Base-by-base conservation (phyloP, 495 filamentous ascomycete species). In the Aspergillus heteromorphus region DNA sequence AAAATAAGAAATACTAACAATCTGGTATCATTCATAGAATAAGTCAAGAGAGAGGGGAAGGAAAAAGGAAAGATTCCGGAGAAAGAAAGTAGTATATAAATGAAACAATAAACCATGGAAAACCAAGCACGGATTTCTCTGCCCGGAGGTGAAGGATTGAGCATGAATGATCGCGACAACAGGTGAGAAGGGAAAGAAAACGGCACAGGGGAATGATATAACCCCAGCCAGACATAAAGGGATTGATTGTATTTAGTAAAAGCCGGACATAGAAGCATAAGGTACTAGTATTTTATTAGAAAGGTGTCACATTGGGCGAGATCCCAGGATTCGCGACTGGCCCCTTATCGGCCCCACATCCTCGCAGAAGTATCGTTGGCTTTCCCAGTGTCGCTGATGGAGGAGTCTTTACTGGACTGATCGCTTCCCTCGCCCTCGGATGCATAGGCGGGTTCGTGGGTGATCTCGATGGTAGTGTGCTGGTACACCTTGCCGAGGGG, bases 381-480 rank as follows among this genome's bases (percentile, higher is more conserved):
- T n/a, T 29, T 49, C 20, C 25, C 59, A 23, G 61, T 21, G 5
- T 64, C 57, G 14, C 53, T 38, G 38, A 60, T 57, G 10, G 64
- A 65, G 10, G 64, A 65, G n/a, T 70, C 68, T 27, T 60, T 65
- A 58, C 68, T 71, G n/a, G 71, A 71, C 7, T 62, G 65, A 38
- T 61, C 58, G 48, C 69, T 68, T 3, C 29, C 62, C 25, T 68
- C 67, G 10, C 36, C 55, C 21, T 43, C 43, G 6, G 53, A 51
- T 1, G 65, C 61, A 40, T 60, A 74, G 29, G 72, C 73, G 8
- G 71, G 72, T 36, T 76, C 73, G 17, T 49, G 59, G 0, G 73
- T 75, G 51, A 76, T 70, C 45, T 75, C 71, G 40, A 76, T 76
- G 17, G 72, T 76, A 2, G 73, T 76, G 27, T 76, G 63, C 49